Base-by-base conservation (phyloP, 1,284 basidiomycete genomes). In the Xerocomus nothofagi region DNA sequence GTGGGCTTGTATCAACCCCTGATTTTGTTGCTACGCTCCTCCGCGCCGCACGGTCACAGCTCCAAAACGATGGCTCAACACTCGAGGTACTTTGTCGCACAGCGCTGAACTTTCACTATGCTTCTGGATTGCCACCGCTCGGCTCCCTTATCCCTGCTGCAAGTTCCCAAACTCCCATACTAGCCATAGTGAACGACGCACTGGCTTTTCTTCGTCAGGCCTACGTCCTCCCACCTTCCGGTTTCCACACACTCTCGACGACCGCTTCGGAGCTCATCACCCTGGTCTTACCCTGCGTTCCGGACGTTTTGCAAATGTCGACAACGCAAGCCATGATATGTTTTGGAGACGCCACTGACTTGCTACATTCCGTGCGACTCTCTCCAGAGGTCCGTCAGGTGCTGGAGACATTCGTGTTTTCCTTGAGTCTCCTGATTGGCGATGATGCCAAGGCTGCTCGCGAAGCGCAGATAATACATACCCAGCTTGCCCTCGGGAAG, bases 391-490 rank as follows among this genome's bases (percentile, higher is more conserved):
- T 84, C 27, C 74, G 80, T 51, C 75, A 78, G 47, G 74, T 77
- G 26, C 64, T 90, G 24, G 85, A 88, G 54, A 71, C 72, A 12
- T 82, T 86, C 51, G 73, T 74, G 2, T 59, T 86, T 41, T 79
- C 80, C 9, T 64, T 89, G 39, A 79, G 76, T 53, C 69, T 84
- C 50, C 58, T 83, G 21, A 73, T 85, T 26, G 82, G 80, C 32
- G 85, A 88, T 57, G 82, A 87, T 55, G 77, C 76, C n/a, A 86
- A 84, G 62, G 76, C 75, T 44, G 76, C 78, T 18, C 72, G 76
- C 53, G 84, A 86, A 65, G 78, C 81, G 14, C 84, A 86, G 56
- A 75, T 86, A 67, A 79, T 86, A 71, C 83, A 86, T 47, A 77
- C 82, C 37, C 84, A 86, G 53, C 61, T 83, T 40, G 69, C 78